Base-by-base conservation (phyloP, 352 stramenopile species). In the Globisporangium recalcitrans region DNA sequence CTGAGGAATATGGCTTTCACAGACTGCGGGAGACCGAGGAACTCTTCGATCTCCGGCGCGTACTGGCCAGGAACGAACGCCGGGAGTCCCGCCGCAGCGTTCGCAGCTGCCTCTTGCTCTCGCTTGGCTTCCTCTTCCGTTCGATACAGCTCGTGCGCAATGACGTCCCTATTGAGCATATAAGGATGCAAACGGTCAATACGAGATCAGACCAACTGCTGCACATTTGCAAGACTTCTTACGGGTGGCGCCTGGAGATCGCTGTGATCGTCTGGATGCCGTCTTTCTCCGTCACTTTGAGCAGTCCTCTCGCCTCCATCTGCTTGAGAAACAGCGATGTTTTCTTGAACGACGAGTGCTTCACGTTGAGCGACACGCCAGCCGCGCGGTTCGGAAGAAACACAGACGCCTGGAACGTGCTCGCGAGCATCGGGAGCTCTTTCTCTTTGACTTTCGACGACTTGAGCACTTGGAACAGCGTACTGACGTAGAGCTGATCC, bases 321-420 rank as follows among this genome's bases (percentile, higher is more conserved):
- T 65, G 58, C 47, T 79, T 85, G 8, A 95, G 56, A 58, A 93
- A 93, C 11, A 71, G 66, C 0, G 84, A 95, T 4, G 88, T 63
- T 62, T 95, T 92, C 75, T 91, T 93, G 69, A 90, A 90, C 22
- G 82, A 88, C 27, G 71, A 83, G 24, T 86, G 78, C 62, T 95
- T 93, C 40, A 93, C 71, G 36, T 89, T 86, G 49, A 95, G 70
- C 11, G 71, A 74, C 14, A 75, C 62, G 11, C 74, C 79, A 1
- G 74, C 81, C 2, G 75, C 73, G 8, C 86, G 82, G 42, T 70
- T 80, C 1, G 84, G 82, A 16, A 95, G 65, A 27, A 95, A 46
- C 9, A 90, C 69, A 7, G 71, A 82, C 9, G 82, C 69, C 60
- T 93, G 80, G 62, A 95, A 93, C 24, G 73, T 82, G 38, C 77